phyloP scores from a whole-genome alignment of 169 alveolate genomes.

The Cryptosporidium ubiquitum region DNA sequence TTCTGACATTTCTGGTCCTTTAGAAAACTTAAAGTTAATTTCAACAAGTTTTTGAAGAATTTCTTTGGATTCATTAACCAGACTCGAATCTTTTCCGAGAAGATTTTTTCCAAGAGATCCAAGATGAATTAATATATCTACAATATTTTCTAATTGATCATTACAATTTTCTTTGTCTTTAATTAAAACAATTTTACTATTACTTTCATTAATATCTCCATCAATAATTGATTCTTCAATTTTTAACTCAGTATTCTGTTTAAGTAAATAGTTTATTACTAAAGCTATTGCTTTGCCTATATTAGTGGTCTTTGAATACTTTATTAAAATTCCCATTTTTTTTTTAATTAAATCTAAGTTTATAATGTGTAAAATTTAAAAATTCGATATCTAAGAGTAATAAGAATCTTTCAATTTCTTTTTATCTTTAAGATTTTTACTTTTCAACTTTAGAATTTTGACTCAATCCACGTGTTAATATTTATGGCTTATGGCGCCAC shows the following conservation, averaged over 20 bases:
- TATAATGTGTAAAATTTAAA: no score
- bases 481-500: background rate
- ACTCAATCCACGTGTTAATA: no score
- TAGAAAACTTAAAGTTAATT: background rate
- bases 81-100: constrained; percentile 3
- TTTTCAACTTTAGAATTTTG: no score
- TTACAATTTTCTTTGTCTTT: background rate
- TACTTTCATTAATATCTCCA: background rate
- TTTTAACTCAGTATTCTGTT: constrained; percentile 10
- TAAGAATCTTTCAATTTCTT: background rate
- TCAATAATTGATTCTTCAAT: constrained; percentile 1
- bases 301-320: background rate
- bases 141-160: background rate
- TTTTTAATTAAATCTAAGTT: no score
- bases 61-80: constrained; percentile 18
- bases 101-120: constrained; percentile 28
- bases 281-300: background rate
- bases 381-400: no score
- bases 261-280: background rate
- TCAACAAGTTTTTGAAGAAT: background rate
- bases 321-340: background rate
- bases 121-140: constrained; percentile 20
- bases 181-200: background rate
- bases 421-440: no score
- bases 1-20: background rate